These are phyloP conservation scores for Akanthomyces muscarius DNA, from an alignment of 2,329 filamentous ascomycete species.

Conservation along the genomic window DNA sequence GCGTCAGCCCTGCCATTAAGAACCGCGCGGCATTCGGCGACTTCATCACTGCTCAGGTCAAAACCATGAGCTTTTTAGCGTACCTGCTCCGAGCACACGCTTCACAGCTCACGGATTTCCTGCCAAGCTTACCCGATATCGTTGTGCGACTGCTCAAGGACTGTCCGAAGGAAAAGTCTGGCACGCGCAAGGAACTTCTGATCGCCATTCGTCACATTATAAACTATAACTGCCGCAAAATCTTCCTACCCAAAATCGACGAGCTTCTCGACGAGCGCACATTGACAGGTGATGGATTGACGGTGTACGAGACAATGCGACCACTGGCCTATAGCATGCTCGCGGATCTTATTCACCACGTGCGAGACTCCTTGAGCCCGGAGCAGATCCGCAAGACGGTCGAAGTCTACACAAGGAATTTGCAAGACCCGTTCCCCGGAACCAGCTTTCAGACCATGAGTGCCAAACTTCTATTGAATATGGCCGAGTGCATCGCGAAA, in stretches of 20 bases:
- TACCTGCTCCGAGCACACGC: conserved; percentile 88
- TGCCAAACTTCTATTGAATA: conserved; percentile 91
- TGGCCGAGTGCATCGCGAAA: conserved; percentile 97
- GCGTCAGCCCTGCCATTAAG: conserved; percentile 88
- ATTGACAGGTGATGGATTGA: conserved; percentile 90
- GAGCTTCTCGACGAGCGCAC: conserved; percentile 92
- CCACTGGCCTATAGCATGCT: conserved; percentile 98
- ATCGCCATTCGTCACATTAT: conserved; percentile 98
- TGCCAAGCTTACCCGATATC: conserved; percentile 79
- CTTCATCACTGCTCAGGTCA: conserved; percentile 96
- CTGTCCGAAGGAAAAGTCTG: conserved; percentile 90
- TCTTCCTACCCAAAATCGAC: conserved; percentile 91
- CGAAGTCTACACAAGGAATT: conserved; percentile 92
- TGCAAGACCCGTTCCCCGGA: conserved; percentile 92
- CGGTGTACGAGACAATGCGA: conserved; percentile 93
- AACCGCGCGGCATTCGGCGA: conserved; percentile 94
- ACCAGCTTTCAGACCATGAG: conserved; percentile 99
- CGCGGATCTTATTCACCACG: conserved; percentile 94
- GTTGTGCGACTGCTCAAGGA: conserved; percentile 89
- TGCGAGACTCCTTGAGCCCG: conserved; percentile 80
- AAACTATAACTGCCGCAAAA: conserved; percentile 96
- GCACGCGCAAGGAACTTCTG: conserved; percentile 87
- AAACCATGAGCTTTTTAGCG: conserved; percentile 98
- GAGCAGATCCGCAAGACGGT: conserved; percentile 95
- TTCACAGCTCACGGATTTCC: conserved; percentile 80